Base-by-base conservation (phyloP, 2,329 filamentous ascomycete genomes). In the Aspergillus udagawae region DNA sequence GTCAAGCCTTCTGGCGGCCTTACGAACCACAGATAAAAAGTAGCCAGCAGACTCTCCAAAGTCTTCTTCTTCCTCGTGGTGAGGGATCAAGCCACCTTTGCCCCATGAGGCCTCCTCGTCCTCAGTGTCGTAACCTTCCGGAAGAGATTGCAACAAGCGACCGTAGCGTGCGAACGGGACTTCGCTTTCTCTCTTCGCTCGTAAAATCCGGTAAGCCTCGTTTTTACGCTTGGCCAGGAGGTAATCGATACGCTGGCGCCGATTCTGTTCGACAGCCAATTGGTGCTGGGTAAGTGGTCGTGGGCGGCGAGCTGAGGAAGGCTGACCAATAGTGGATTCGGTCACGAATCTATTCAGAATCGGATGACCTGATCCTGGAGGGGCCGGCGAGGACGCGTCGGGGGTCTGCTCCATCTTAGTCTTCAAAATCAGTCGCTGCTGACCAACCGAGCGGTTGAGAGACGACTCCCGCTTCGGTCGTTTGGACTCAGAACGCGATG, bases 281-380 rank as follows among this genome's bases (percentile, higher is more conserved):
- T 81, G 79, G 55, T 81, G 79, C 52, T 80, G 77, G 2, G 79
- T 81, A 44, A 80, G 70, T 9, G 79, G 78, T 20, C 78, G 74
- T 14, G 77, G 75, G 12, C 79, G 77, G 52, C 76, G 75, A 49
- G 70, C 67, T 44, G 68, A 65, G 53, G 62, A 53, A 41, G 59
- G 64, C 51, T 70, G 68, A 21, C 64, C 64, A 51, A 68, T 65
- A 29, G 70, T 67, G 21, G 71, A 65, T 54, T 73, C 71, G 1
- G 67, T 64, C 50, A 71, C 67, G 60, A 75, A 79, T 44, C 77
- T 74, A 58, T 73, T 74, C 14, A 79, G 63, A 14, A 78, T 67
- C 25, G 75, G 72, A 59, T 80, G 75, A 27, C 68, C 69, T 45
- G 73, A 69, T 29, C 75, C 72, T 29, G 76, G 75, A 54, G 78